These are phyloP conservation scores for Suillus ampliporus DNA, from an alignment of 768 basidiomycete species.

Conservation along the genomic window DNA sequence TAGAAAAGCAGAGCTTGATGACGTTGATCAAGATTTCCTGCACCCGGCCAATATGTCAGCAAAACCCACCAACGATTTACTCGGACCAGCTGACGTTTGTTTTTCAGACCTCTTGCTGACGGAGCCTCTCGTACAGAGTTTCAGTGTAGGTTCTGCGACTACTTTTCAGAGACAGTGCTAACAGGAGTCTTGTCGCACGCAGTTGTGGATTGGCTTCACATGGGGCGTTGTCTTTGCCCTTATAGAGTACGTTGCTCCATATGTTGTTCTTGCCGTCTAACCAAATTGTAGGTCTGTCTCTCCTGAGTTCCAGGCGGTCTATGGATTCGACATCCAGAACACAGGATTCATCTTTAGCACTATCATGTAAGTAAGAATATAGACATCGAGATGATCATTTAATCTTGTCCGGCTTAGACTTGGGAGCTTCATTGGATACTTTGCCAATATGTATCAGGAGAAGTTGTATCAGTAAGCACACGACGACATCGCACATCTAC, in stretches of 20 bases:
- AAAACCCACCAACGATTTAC: neutral
- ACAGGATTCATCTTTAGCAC: conserved; percentile 61
- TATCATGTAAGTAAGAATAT: conserved; percentile 48
- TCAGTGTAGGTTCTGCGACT: conserved; percentile 53
- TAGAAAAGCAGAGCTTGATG: conserved; percentile 56
- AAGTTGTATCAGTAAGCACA: conserved; percentile 48
- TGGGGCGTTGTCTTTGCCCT: conserved; percentile 78
- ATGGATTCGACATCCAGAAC: conserved; percentile 61
- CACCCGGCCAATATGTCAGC: conserved; percentile 70
- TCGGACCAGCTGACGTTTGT: conserved; percentile 5
- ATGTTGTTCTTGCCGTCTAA: conserved; percentile 6
- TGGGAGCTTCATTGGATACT: conserved; percentile 51
- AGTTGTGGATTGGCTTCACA: conserved; percentile 69
- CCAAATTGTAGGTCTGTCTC: conserved; percentile 48
- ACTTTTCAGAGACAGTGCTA: conserved; percentile 12
- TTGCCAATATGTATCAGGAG: conserved; percentile 50
- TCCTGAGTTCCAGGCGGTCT: conserved; percentile 56
- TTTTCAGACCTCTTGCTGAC: conserved; percentile 16
- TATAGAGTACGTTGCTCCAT: conserved; percentile 47
- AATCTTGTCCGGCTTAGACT: conserved; percentile 42
- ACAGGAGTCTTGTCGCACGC: neutral
- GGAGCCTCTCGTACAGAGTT: conserved; percentile 73
- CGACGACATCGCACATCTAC: neutral
- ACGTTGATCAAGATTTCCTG: conserved; percentile 69
- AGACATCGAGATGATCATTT: neutral